Conservation (phyloP, 1,139 yeast genomes). For the Candida glucosophila region DNA sequence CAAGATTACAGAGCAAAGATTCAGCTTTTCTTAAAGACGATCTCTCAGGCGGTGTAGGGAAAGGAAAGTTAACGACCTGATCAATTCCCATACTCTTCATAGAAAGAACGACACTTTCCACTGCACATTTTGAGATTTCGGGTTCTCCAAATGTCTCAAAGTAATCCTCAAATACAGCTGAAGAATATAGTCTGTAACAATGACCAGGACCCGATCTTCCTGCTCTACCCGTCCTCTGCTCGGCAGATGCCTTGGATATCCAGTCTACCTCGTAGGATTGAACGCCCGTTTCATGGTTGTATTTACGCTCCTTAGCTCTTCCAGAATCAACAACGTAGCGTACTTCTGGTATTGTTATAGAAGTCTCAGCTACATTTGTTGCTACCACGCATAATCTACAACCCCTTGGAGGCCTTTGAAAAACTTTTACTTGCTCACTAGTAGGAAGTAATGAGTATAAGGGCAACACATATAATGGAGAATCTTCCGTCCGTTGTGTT, state of each 20-base stretch:
- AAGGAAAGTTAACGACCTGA: constrained; percentile 84
- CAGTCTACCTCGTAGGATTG: constrained; percentile 89
- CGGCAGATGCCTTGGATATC: constrained; percentile 94
- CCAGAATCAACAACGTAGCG: constrained; percentile 96
- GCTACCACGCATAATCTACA: constrained; percentile 88
- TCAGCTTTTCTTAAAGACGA: constrained; percentile 56
- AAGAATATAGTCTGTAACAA: constrained; percentile 84
- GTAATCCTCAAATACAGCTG: constrained; percentile 89
- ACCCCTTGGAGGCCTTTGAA: constrained; percentile 77
- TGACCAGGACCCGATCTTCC: constrained; percentile 99
- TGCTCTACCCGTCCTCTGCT: constrained; percentile 95
- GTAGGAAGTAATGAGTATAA: constrained; percentile 89
- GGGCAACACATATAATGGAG: constrained; percentile 86
- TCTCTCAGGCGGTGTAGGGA: constrained; percentile 89
- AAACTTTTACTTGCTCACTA: constrained; percentile 88
- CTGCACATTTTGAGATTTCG: constrained; percentile 91
- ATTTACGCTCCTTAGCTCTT: constrained; percentile 80
- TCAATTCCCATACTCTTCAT: constrained; percentile 98
- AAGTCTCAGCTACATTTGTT: constrained; percentile 96
- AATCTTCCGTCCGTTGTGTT: constrained; percentile 60
- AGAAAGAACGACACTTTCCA: constrained; percentile 84
- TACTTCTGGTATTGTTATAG: constrained; percentile 92
- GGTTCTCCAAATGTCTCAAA: constrained; percentile 79
- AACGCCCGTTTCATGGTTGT: constrained; percentile 77
- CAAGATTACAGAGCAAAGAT: constrained; percentile 57